Conservation (phyloP, 2,329 filamentous ascomycete species). For the Trichophaea hybrida region DNA sequence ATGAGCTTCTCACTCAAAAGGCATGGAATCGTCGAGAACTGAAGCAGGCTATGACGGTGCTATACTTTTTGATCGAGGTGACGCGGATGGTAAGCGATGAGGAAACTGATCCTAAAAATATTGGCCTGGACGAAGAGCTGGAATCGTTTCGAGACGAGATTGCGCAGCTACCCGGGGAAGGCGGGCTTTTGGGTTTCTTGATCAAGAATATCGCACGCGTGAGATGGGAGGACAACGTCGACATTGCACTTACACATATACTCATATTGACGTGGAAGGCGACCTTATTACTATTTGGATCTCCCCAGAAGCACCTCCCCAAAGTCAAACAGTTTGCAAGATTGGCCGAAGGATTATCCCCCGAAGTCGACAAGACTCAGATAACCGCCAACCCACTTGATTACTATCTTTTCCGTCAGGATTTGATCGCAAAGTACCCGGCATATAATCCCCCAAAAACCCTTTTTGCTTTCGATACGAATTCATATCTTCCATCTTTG, state of each 20-base stretch:
- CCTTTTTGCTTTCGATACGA: slow-evolving; percentile 74
- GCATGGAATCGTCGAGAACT: slow-evolving; percentile 24
- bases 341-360: slow-evolving; percentile 37
- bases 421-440: slow-evolving; percentile 95
- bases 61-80: slow-evolving; percentile 27
- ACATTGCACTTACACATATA: slow-evolving; percentile 31
- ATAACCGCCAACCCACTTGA: slow-evolving; percentile 90
- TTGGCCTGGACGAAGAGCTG: slow-evolving; percentile 24
- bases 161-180: slow-evolving; percentile 31
- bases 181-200: slow-evolving; percentile 38
- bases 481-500: slow-evolving; percentile 74
- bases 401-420: slow-evolving; percentile 90
- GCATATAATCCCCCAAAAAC: slow-evolving; percentile 83
- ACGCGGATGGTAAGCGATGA: slow-evolving; percentile 20
- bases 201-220: slow-evolving; percentile 38
- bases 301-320: slow-evolving; percentile 48
- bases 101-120: slow-evolving; percentile 14
- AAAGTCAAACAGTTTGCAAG: slow-evolving; percentile 58
- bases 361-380: slow-evolving; percentile 47
- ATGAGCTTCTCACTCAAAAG: slow-evolving; percentile 7
- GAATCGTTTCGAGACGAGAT: slow-evolving; percentile 33
- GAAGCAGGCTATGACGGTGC: slow-evolving; percentile 23
- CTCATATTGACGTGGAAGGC: slow-evolving; percentile 57
- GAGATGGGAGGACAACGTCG: slow-evolving; percentile 33
- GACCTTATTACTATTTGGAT: slow-evolving; percentile 67